A percentile compares a stretch with the other conserved stretches of the same genome.
Evolutionary conservation across 2,329 filamentous ascomycete species (phyloP).

Genomic region (Sporothrix globosa): DNA sequence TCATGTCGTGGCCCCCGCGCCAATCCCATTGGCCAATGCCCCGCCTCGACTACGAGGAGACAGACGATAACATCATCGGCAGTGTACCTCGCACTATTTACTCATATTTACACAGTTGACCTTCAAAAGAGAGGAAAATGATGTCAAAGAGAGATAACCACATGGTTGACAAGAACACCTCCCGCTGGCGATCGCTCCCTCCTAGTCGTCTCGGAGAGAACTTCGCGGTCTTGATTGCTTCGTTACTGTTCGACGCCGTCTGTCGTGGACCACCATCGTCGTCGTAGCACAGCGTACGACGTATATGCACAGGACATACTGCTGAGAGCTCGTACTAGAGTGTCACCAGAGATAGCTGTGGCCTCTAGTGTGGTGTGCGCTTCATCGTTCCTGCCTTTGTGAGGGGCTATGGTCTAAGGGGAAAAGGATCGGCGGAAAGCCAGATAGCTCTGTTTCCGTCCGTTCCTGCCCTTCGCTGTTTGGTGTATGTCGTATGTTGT

Average conservation of each 20-base stretch:
- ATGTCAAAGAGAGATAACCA: background rate
- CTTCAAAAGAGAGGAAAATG: background rate
- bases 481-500: background rate
- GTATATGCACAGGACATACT: background rate
- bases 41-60: constrained; percentile 11
- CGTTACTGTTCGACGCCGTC: background rate
- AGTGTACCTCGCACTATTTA: background rate
- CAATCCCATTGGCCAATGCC: constrained; percentile 37
- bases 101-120: too few species aligned
- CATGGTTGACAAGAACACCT: background rate
- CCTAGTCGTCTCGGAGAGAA: constrained; percentile 1
- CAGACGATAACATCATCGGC: constrained; percentile 36
- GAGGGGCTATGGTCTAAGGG: background rate
- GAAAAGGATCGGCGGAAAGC: background rate
- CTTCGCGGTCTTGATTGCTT: constrained; percentile 8
- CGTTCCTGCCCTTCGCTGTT: constrained; percentile 11
- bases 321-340: too few species aligned
- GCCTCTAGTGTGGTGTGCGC: background rate
- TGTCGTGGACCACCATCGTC: background rate
- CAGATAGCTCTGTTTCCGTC: background rate
- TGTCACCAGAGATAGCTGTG: background rate
- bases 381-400: background rate
- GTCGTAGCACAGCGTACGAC: background rate
- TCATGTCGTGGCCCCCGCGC: constrained; percentile 23
- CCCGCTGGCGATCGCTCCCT: constrained; percentile 2